Evolutionary conservation across 257 asterid species (phyloP), one percentile per base, ranked within the genome.

Genomic region (Solanum pennellii): DNA sequence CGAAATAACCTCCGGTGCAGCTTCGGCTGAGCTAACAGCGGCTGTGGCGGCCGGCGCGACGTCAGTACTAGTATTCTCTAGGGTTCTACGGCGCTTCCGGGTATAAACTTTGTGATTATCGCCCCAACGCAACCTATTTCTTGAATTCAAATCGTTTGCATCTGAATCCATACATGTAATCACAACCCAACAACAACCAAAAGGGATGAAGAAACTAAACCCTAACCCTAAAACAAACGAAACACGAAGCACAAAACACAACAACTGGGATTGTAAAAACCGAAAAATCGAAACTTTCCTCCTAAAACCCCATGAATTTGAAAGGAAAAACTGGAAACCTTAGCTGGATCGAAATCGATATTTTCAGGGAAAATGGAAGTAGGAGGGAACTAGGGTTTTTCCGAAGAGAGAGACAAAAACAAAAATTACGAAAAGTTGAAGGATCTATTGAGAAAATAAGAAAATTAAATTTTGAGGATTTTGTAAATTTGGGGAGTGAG

Each of bases 121-220:
- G 18, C 88, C 89, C 89, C 89, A 86, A 68, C 91, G 89, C 47
- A 71, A 56, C 82, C 88, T 72, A 76, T 75, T 89, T 45, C 56
- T 88, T 82, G 87, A 87, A 76, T 87, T 88, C 80, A 77, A 79
- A 39, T 85, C 90, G 76, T 62, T 86, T 37, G 25, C 88, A 79
- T 89, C 92, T 41, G 93, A 89, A 88, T 87, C 94, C 94, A 92
- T 92, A 80, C 92, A 90, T 89, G 89, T 87, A 88, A 88, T 77
- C 88, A 62, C 85, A 72, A 79, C 79, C 25, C 31, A 27, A 37
- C 39, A 27, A 39, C 69, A 11, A 82, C 42, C 21, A 27, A 15
- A 31, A 9, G 27, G 12, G 77, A 56, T 62, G 44, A 25, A 12
- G 7, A 52, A 39, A 20, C 86, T 84, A 89, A 88, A 59, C 88